Conservation (phyloP, 495 filamentous ascomycete genomes). For the Arthonia radiata region DNA sequence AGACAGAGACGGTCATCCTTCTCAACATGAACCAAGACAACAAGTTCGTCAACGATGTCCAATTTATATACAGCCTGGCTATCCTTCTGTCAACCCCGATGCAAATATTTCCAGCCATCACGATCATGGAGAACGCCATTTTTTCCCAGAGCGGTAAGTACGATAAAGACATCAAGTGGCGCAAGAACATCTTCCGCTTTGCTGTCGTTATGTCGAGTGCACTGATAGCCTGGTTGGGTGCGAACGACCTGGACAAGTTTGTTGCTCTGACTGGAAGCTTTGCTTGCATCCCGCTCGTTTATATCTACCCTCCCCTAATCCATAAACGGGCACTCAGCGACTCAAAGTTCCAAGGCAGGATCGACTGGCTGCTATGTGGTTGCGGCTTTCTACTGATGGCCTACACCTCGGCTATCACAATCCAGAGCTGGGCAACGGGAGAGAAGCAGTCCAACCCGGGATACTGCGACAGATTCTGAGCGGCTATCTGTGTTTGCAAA, state of each 20-base stretch:
- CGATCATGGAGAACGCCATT: conserved; percentile 42
- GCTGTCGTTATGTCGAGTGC: conserved; percentile 70
- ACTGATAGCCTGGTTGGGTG: conserved; percentile 70
- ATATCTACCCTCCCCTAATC: conserved; percentile 91
- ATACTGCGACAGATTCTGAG: no score
- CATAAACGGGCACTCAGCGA: conserved; percentile 60
- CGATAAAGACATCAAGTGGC: conserved; percentile 91
- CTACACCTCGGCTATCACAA: conserved; percentile 69
- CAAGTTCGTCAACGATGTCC: conserved; percentile 83
- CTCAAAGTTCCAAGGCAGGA: conserved; percentile 30
- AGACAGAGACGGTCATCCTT: conserved; percentile 86
- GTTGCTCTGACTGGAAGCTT: conserved; percentile 89
- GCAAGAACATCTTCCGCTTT: conserved; percentile 93
- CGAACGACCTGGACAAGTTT: conserved; percentile 88
- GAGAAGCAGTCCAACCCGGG: no score
- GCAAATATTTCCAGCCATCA: conserved; percentile 91
- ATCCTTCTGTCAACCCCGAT: conserved; percentile 84
- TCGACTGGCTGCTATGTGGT: conserved; percentile 48
- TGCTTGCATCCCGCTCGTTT: conserved; percentile 89
- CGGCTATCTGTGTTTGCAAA: no score
- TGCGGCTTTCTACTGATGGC: conserved; percentile 70
- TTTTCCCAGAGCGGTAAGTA: conserved; percentile 79
- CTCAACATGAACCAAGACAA: conserved; percentile 90
- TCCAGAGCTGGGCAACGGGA: no score
- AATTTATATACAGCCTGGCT: conserved; percentile 83